Evolutionary conservation across 1,284 basidiomycete genomes (phyloP).

Genomic region (Ceratobasidium sp.): DNA sequence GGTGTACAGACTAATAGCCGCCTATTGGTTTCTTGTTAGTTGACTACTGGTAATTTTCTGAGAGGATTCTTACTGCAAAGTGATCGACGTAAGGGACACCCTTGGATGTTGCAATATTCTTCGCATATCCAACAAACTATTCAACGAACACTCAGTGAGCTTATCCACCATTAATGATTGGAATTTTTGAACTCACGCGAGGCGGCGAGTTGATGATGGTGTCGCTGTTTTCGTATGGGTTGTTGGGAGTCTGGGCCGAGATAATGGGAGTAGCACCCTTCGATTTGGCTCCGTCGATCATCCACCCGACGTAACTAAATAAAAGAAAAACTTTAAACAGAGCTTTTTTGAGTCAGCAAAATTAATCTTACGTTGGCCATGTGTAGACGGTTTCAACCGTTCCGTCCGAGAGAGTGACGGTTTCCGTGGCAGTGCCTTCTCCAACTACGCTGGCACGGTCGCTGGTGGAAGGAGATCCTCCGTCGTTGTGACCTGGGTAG

Average conservation of each 20-base stretch:
- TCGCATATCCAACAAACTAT: conserved; percentile 60
- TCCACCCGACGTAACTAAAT: conserved; percentile 26
- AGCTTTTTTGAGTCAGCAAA: background rate
- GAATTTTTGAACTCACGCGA: conserved; percentile 48
- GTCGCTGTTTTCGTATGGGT: conserved; percentile 57
- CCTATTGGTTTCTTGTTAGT: conserved; percentile 48
- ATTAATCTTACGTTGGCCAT: conserved; percentile 23
- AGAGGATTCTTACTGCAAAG: conserved; percentile 46
- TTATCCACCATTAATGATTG: background rate
- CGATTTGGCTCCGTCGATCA: conserved; percentile 49
- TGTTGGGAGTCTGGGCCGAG: conserved; percentile 62
- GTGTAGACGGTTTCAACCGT: conserved; percentile 41
- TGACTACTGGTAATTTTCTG: background rate
- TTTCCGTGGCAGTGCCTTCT: conserved; percentile 47
- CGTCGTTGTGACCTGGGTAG: conserved; percentile 41
- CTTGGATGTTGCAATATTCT: conserved; percentile 56
- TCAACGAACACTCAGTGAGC: background rate
- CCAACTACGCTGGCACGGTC: conserved; percentile 46
- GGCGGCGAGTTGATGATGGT: conserved; percentile 54
- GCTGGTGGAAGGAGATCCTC: conserved; percentile 36
- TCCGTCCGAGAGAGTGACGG: conserved; percentile 38
- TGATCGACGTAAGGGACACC: conserved; percentile 61
- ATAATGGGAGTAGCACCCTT: conserved; percentile 63
- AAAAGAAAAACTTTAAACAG: background rate
- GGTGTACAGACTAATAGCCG: conserved; percentile 59